phyloP scores from a whole-genome alignment of 148 eudicot genomes.

The Nyssa sinensis region DNA sequence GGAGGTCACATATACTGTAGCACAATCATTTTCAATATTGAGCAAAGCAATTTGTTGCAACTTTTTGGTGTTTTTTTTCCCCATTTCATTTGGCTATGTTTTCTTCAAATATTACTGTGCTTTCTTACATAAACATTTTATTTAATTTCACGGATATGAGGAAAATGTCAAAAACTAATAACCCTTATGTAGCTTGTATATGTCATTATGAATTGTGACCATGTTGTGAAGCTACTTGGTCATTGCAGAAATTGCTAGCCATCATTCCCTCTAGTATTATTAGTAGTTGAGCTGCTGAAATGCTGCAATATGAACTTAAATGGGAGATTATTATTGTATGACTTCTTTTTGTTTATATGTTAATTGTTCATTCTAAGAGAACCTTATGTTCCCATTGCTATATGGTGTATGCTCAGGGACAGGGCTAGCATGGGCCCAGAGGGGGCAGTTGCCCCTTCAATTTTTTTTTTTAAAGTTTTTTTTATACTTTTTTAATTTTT shows the following conservation, averaged over 20 bases:
- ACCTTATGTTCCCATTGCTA: not conserved
- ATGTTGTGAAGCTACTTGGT: not conserved
- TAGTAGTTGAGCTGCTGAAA: not conserved
- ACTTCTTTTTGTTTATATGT: not conserved
- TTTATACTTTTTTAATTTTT: too few relatives aligned
- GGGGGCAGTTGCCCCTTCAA: too few relatives aligned
- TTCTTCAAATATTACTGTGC: too few relatives aligned
- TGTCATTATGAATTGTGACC: not conserved
- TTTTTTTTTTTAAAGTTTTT: too few relatives aligned
- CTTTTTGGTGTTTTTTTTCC: too few relatives aligned
- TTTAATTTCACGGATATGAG: too few relatives aligned
- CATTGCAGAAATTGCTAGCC: not conserved
- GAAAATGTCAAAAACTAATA: not conserved
- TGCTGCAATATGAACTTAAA: not conserved
- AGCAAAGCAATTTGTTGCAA: too few relatives aligned
- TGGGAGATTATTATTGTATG: not conserved
- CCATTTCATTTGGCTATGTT: too few relatives aligned
- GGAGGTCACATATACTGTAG: not conserved
- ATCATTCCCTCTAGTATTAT: not conserved
- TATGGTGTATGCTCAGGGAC: too few relatives aligned
- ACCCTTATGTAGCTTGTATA: not conserved
- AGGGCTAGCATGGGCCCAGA: too few relatives aligned
- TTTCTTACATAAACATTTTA: too few relatives aligned
- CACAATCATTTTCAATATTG: not conserved
- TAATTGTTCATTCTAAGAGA: not conserved